A percentile compares a stretch with the other conserved stretches of the same genome.
Conservation (phyloP, 352 stramenopile species). For the Elongisporangium anandrum region DNA sequence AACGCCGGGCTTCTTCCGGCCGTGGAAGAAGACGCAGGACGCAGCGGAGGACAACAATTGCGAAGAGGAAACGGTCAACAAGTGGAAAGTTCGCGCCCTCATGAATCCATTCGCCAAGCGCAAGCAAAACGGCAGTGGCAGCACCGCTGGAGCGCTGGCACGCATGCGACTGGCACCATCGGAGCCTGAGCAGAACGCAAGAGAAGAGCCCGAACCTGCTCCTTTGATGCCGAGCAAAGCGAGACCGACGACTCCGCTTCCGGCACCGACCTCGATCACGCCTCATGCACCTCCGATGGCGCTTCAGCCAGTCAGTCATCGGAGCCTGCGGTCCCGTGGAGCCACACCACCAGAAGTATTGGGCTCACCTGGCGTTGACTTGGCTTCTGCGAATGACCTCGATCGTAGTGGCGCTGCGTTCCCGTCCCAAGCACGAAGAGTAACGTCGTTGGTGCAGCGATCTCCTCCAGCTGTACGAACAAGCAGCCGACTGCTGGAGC, state of each 20-base stretch:
- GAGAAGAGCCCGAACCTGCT: conserved; percentile 2
- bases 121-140: conserved; percentile 10
- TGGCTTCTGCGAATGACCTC: not conserved
- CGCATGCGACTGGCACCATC: conserved; percentile 2
- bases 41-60: conserved; percentile 11
- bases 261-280: conserved; percentile 4
- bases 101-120: conserved; percentile 68
- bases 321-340: not conserved
- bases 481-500: not conserved
- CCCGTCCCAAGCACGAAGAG: not conserved
- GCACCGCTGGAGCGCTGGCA: not conserved
- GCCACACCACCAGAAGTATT: not conserved
- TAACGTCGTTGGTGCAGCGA: not conserved
- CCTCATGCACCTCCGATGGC: not conserved
- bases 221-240: not conserved
- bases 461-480: not conserved
- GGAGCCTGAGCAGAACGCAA: conserved; percentile 1
- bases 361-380: not conserved
- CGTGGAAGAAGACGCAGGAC: conserved; percentile 44
- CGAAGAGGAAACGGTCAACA: conserved; percentile 29
- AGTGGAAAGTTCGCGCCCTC: conserved; percentile 69
- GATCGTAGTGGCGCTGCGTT: not conserved
- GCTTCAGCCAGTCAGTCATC: not conserved
- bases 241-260: conserved; percentile 7
- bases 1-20: conserved; percentile 37